Evolutionary conservation across 2,329 filamentous ascomycete species (phyloP).

Genomic region (Hypoxylon sp.): DNA sequence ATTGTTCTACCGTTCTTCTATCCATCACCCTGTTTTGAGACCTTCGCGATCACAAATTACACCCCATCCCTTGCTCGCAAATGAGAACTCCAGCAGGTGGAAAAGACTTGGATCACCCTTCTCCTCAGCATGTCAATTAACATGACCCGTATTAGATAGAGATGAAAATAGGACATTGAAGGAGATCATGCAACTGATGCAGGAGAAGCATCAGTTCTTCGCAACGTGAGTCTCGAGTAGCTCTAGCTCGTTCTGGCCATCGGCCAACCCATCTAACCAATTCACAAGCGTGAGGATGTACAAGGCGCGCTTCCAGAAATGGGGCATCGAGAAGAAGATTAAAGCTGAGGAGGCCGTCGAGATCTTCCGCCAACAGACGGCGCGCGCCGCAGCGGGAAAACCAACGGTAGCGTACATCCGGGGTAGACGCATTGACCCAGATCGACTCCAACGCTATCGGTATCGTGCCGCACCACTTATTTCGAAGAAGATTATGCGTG

Average conservation of each 20-base stretch:
- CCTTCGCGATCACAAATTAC: constrained; percentile 7
- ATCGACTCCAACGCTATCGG: constrained; percentile 52
- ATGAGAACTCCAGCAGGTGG: not conserved
- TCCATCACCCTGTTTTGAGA: not conserved
- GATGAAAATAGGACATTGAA: constrained; percentile 53
- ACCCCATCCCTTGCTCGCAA: constrained; percentile 19
- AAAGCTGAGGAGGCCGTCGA: constrained; percentile 53
- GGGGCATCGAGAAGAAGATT: constrained; percentile 55
- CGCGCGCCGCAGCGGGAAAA: constrained; percentile 51
- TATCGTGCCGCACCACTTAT: constrained; percentile 46
- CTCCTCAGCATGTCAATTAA: constrained; percentile 10
- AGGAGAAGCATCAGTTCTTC: constrained; percentile 67
- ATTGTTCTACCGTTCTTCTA: constrained; percentile 2
- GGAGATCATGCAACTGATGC: constrained; percentile 52
- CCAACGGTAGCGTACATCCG: constrained; percentile 51
- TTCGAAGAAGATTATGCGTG: constrained; percentile 50
- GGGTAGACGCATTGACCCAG: constrained; percentile 50
- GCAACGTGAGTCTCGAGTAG: constrained; percentile 51
- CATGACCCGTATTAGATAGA: constrained; percentile 36
- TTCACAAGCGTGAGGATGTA: constrained; percentile 52
- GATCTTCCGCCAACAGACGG: constrained; percentile 53
- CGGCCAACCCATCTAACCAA: constrained; percentile 27
- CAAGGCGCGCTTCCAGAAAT: constrained; percentile 53
- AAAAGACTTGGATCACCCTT: not conserved
- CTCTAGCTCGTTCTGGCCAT: constrained; percentile 7